Evolutionary conservation across 2,329 filamentous ascomycete species (phyloP).

Genomic region (Ophiostoma piceae): DNA sequence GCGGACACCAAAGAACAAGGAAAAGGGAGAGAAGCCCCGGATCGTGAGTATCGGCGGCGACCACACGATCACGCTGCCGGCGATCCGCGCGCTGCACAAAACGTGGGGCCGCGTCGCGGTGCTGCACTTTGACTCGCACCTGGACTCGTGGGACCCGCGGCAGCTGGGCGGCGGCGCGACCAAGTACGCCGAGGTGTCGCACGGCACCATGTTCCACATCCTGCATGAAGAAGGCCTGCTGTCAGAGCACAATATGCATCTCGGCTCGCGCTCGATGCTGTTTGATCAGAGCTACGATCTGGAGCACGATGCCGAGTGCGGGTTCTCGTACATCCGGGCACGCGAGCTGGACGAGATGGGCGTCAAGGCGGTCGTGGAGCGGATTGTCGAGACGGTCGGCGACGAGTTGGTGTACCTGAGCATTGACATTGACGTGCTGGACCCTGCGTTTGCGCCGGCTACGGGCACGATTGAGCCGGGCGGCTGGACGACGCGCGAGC

Average conservation of each 20-base stretch:
- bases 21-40: constrained; percentile 13
- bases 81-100: constrained; percentile 15
- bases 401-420: neutral
- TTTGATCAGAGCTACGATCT: constrained; percentile 46
- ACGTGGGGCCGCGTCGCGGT: constrained; percentile 35
- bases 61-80: constrained; percentile 22
- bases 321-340: constrained; percentile 53
- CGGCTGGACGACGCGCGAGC: constrained; percentile 73
- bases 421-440: constrained; percentile 39
- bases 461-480: constrained; percentile 76
- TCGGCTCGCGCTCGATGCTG: constrained; percentile 53
- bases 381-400: constrained; percentile 49
- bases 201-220: constrained; percentile 57
- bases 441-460: constrained; percentile 50
- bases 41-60: constrained; percentile 22
- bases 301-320: constrained; percentile 52
- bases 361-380: constrained; percentile 55
- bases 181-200: constrained; percentile 54
- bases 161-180: constrained; percentile 48
- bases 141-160: constrained; percentile 63
- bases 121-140: constrained; percentile 56
- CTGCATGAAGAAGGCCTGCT: constrained; percentile 49
- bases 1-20: neutral
- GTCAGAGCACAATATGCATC: constrained; percentile 41
- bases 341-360: constrained; percentile 69